Conservation (phyloP, 192 early-diverging fungal genomes). For the Piromyces finnis region DNA sequence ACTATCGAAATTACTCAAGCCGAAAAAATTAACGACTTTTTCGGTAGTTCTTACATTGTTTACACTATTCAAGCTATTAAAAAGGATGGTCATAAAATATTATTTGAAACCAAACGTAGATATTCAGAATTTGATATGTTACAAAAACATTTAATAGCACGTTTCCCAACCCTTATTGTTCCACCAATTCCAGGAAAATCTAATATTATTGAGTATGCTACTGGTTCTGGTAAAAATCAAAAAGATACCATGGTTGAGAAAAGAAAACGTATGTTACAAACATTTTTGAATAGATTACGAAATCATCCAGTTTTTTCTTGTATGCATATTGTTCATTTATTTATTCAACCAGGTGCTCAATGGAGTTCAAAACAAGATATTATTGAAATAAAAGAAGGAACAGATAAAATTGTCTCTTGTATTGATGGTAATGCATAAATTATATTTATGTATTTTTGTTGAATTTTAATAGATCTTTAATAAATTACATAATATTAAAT, state of each 20-base stretch:
- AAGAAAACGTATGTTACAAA: constrained; percentile 81
- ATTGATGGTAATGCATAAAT: not conserved
- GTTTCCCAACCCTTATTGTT: constrained; percentile 76
- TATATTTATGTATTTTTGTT: too few relatives aligned
- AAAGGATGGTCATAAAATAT: not conserved
- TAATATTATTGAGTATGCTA: constrained; percentile 45
- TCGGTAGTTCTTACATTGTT: constrained; percentile 19
- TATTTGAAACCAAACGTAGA: constrained; percentile 53
- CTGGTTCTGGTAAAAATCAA: constrained; percentile 66
- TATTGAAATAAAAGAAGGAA: not conserved
- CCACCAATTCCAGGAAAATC: constrained; percentile 98
- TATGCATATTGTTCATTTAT: constrained; percentile 83
- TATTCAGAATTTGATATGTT: constrained; percentile 96
- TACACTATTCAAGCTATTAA: constrained; percentile 27
- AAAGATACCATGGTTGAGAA: constrained; percentile 83
- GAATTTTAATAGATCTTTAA: too few relatives aligned
- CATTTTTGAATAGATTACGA: constrained; percentile 78
- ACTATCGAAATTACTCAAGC: not conserved
- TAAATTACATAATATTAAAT: too few relatives aligned
- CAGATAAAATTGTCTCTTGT: not conserved
- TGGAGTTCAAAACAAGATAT: not conserved
- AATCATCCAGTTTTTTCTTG: constrained; percentile 69
- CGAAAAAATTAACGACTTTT: not conserved
- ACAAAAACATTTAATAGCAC: constrained; percentile 47
- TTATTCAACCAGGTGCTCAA: constrained; percentile 51